Base-by-base conservation (phyloP, 306 rosid species). In the Adenanthera pavonina region DNA sequence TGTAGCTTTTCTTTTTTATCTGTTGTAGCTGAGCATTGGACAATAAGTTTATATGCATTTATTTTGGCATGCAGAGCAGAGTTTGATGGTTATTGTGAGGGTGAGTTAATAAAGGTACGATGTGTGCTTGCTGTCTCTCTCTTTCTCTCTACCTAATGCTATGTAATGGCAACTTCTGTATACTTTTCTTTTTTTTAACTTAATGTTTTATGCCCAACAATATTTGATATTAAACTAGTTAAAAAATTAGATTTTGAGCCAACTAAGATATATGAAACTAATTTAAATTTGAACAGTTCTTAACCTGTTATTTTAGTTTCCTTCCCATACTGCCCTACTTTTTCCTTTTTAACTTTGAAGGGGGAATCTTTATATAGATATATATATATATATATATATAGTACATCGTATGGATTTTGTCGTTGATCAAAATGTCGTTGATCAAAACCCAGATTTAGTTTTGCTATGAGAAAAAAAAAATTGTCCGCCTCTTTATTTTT, bases 21-120 rank as follows among this genome's bases (percentile, higher is more conserved):
- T 25, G 59, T 62, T 48, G 38, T 59, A 5, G 61, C 5, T 44
- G 51, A 80, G 30, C 57, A 72, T 62, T 84, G 48, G 48, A 72
- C 62, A n/a, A 53, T 52, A 43, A 38, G 36, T 20, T 74, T 69
- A 62, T 84, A 44, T 49, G 73, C 77, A 79, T 71, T 80, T 77
- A 19, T 85, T 74, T 36, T 76, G 13, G 78, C 57, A 44, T 88
- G 75, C 97, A 95, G 97, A 68, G 92, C 91, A 59, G 97, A 89
- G 89, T 91, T 91, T 88, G 94, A 92, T 73, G 97, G 97, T 77
- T 92, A 91, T 81, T 92, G 95, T 46, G 94, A 95, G 85, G 97
- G 88, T 47, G 97, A 91, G 86, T 86, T 90, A 56, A 81, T 92
- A 82, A 92, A 92, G 94, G 97, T 95, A 70, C 0, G 19, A 5